phyloP scores from a whole-genome alignment of 1,139 yeast genomes.

The Diutina mesorugosa region DNA sequence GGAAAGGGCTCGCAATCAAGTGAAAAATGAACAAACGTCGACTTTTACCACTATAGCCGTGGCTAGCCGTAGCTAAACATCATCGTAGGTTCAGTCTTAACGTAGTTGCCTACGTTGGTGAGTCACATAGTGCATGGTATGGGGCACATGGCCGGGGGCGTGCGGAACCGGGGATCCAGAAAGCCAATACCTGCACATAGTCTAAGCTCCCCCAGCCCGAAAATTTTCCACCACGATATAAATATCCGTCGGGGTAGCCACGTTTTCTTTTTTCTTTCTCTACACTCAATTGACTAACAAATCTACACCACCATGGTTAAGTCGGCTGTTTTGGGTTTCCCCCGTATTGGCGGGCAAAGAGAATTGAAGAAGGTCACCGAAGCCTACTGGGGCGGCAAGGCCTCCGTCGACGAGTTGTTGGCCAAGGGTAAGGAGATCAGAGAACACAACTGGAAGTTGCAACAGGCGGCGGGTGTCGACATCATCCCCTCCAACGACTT shows the following conservation, averaged over 20 bases:
- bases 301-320: slow-evolving; percentile 52
- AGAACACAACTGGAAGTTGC: slow-evolving; percentile 95
- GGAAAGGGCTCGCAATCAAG: too few relatives aligned
- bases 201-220: too few relatives aligned
- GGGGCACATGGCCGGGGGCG: too few relatives aligned
- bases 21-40: too few relatives aligned
- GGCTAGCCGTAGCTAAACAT: too few relatives aligned
- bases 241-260: background rate
- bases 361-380: slow-evolving; percentile 98
- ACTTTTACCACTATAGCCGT: too few relatives aligned
- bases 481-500: slow-evolving; percentile 95
- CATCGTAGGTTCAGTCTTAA: too few relatives aligned
- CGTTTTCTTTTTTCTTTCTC: background rate
- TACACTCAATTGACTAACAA: background rate
- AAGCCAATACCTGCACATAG: too few relatives aligned
- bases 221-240: too few relatives aligned
- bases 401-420: slow-evolving; percentile 72
- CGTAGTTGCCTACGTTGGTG: too few relatives aligned
- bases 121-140: too few relatives aligned
- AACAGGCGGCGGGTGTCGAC: slow-evolving; percentile 95
- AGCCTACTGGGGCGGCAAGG: slow-evolving; percentile 97
- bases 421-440: slow-evolving; percentile 92
- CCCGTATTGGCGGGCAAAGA: slow-evolving; percentile 98
- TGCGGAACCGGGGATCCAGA: too few relatives aligned
- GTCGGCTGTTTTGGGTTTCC: slow-evolving; percentile 97